These are phyloP conservation scores for Mimosa bimucronata DNA, from an alignment of 306 rosid genomes.

Conservation along the genomic window DNA sequence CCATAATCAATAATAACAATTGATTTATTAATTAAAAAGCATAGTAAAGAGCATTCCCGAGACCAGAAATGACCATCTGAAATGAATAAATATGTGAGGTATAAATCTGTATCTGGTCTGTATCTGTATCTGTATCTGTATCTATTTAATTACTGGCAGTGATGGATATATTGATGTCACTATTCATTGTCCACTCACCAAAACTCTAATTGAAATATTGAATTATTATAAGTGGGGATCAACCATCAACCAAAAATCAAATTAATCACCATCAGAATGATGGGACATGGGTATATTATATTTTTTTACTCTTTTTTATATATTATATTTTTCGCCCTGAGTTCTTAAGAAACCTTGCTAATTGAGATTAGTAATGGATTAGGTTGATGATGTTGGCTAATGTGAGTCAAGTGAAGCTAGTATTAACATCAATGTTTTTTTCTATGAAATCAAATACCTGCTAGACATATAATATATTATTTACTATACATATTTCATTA, in stretches of 20 bases:
- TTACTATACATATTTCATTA: no score
- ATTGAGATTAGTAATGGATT: not conserved
- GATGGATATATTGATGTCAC: not conserved
- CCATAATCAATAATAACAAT: not conserved
- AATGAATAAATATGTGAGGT: not conserved
- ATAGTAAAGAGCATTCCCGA: conserved; percentile 1
- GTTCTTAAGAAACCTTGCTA: not conserved
- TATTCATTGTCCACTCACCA: not conserved
- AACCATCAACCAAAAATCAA: not conserved
- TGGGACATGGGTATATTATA: not conserved
- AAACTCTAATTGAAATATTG: not conserved
- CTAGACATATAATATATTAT: no score
- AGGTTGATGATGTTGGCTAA: not conserved
- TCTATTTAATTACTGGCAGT: not conserved
- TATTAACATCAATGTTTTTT: not conserved
- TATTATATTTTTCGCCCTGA: not conserved
- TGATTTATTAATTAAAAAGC: not conserved
- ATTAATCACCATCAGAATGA: not conserved
- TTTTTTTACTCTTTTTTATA: no score
- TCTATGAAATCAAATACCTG: not conserved
- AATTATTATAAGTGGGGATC: not conserved
- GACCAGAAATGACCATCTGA: no score
- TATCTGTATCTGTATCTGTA: not conserved
- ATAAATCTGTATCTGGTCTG: no score
- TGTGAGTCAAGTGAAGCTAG: not conserved